phyloP scores from a whole-genome alignment of 108 stramenopile genomes.

The Cyclostephanos tholiformis region DNA sequence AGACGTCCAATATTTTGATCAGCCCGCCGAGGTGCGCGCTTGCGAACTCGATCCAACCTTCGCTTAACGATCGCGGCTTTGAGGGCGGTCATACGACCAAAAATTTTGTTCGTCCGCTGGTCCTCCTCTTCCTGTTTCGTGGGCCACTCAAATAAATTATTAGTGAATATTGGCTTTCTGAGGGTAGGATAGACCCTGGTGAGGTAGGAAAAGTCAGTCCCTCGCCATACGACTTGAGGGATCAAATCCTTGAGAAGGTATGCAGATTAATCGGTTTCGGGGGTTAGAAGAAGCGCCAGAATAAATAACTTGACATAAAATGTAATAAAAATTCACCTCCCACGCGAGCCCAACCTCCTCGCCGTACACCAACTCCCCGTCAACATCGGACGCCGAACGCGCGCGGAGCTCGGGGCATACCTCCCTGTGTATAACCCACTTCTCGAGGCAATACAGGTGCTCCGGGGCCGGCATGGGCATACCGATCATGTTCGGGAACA shows the following conservation, averaged over 20 bases:
- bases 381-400: not conserved
- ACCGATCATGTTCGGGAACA: conserved; percentile 36
- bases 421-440: conserved; percentile 19
- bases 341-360: not conserved
- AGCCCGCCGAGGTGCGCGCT: not conserved
- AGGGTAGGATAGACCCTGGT: conserved; percentile 18
- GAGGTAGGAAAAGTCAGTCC: conserved; percentile 44
- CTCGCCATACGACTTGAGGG: conserved; percentile 53
- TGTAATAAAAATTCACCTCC: conserved; percentile 5
- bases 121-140: not conserved
- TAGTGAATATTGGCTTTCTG: conserved; percentile 21
- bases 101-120: not conserved
- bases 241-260: conserved; percentile 35
- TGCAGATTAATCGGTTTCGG: not conserved
- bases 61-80: not conserved
- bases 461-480: conserved; percentile 41
- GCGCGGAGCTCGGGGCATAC: not conserved
- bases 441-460: conserved; percentile 29
- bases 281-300: too few relatives aligned
- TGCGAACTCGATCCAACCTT: not conserved
- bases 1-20: not conserved
- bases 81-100: not conserved
- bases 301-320: conserved; percentile 10
- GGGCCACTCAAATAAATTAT: not conserved
- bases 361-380: not conserved